Evolutionary conservation across 1,139 yeast species (phyloP).

Genomic region (Zygosaccharomyces pseudobailii): DNA sequence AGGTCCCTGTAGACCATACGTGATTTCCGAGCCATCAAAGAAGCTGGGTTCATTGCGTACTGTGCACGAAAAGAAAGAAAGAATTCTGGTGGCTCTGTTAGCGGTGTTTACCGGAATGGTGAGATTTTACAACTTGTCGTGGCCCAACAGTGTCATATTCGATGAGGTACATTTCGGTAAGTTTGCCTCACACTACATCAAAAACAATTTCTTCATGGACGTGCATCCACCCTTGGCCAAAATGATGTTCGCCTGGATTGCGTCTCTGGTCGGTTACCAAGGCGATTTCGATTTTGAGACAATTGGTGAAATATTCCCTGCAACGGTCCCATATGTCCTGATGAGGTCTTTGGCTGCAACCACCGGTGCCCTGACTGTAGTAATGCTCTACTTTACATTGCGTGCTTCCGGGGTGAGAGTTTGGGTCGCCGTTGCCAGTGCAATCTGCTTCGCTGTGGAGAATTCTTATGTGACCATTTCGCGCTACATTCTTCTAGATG

Average conservation of each 20-base stretch:
- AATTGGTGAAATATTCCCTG: conserved; percentile 64
- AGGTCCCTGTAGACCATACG: conserved; percentile 40
- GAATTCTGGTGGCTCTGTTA: conserved; percentile 44
- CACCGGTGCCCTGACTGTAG: conserved; percentile 74
- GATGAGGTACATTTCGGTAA: conserved; percentile 90
- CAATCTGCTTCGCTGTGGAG: conserved; percentile 69
- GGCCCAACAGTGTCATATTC: conserved; percentile 81
- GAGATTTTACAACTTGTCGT: conserved; percentile 56
- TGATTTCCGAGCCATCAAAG: conserved; percentile 43
- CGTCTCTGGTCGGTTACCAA: conserved; percentile 64
- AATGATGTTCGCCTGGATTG: conserved; percentile 79
- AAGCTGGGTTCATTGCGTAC: conserved; percentile 39
- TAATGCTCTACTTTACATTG: conserved; percentile 74
- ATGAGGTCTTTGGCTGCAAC: conserved; percentile 87
- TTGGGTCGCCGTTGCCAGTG: conserved; percentile 60
- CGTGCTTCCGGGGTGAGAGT: conserved; percentile 85
- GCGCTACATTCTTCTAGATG: conserved; percentile 82
- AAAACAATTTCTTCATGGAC: conserved; percentile 77
- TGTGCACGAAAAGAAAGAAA: conserved; percentile 36
- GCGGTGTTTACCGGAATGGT: conserved; percentile 49
- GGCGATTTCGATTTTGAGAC: conserved; percentile 69
- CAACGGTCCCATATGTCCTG: conserved; percentile 60
- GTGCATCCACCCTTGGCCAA: conserved; percentile 94
- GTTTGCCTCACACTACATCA: conserved; percentile 68
- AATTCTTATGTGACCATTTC: conserved; percentile 86